Base-by-base conservation (phyloP, 306 rosid species). In the Urtica urens region DNA sequence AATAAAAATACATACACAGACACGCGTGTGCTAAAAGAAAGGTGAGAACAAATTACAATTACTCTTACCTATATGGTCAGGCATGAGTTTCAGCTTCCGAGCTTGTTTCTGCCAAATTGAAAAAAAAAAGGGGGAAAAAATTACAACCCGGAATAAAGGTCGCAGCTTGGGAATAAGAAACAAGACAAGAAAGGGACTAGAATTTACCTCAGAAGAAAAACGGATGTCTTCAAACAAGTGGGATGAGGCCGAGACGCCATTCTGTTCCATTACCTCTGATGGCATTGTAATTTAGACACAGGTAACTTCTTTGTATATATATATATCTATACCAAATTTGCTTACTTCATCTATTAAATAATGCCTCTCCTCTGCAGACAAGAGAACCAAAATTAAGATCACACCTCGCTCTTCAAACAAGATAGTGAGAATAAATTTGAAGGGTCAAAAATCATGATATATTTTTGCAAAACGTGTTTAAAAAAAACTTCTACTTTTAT, bases 221-320 rank as follows among this genome's bases (percentile, higher is more conserved):
- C 74, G 53, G 31, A 72, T 38, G 43, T 77, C 94, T 46, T 73
- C 86, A 64, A 59, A 83, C 58, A 62, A 62, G 60, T 62, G 90
- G 20, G 90, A 53, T 34, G 90, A 64, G 68, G 79, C 72, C 45
- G 86, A 46, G 25, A 67, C 74, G 35, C 78, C 77, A 66, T 81
- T 72, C 52, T 75, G 78, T 49, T 75, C 80, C 83, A 66, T 75
- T 45, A 77, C 26, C 70, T 84, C 81, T 60, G 68, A 84, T 67
- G 86, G 86, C 94, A 84, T 84, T 55, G 71, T 55, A 69, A 29
- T 19, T 28, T 27, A 13, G 18, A 29, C 15, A 38, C 17, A 18
- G 67, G 47, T 58, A 14, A 22, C 55, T 70, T 21, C 57, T 19
- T n/a, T n/a, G n/a, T n/a, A n/a, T n/a, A n/a, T n/a, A n/a, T n/a